Evolutionary conservation across 1,284 basidiomycete species (phyloP).

Genomic region (Naganishia cerealis): DNA sequence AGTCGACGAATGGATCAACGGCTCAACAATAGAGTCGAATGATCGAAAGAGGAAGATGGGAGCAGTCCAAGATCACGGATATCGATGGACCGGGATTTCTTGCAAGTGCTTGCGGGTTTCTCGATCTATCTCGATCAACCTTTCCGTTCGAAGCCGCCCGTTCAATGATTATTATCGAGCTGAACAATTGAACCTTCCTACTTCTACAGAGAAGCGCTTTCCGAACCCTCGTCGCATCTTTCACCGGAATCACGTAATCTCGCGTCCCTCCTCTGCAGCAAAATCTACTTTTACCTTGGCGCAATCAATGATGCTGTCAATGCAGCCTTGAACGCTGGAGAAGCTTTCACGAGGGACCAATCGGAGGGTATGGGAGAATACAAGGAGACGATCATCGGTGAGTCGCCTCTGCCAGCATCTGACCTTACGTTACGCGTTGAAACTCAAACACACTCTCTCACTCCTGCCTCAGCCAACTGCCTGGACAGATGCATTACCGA

Average conservation of each 20-base stretch:
- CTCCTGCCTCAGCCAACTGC: slow-evolving; percentile 69
- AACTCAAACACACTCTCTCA: not conserved
- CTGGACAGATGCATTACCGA: slow-evolving; percentile 81
- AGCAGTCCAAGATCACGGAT: not conserved
- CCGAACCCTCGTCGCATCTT: slow-evolving; percentile 70
- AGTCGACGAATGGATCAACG: not conserved
- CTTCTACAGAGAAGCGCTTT: slow-evolving; percentile 72
- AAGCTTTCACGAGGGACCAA: slow-evolving; percentile 74
- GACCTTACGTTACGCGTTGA: not conserved
- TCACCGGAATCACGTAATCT: slow-evolving; percentile 69
- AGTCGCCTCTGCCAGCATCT: not conserved
- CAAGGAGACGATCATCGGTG: slow-evolving; percentile 77
- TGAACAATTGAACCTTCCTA: not conserved
- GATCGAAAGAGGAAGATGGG: too few relatives aligned
- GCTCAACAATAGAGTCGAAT: too few relatives aligned
- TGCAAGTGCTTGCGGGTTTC: not conserved
- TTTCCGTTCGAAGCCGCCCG: not conserved
- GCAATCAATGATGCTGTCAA: slow-evolving; percentile 89
- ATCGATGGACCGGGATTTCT: not conserved
- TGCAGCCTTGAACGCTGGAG: slow-evolving; percentile 85
- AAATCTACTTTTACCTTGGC: slow-evolving; percentile 92
- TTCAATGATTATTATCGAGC: not conserved
- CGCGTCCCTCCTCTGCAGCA: slow-evolving; percentile 86
- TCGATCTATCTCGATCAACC: slow-evolving; percentile 12
- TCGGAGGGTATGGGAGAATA: slow-evolving; percentile 71